Conservation (phyloP, 805 yeast species). For the Saccharomycopsis synnaedendra region DNA sequence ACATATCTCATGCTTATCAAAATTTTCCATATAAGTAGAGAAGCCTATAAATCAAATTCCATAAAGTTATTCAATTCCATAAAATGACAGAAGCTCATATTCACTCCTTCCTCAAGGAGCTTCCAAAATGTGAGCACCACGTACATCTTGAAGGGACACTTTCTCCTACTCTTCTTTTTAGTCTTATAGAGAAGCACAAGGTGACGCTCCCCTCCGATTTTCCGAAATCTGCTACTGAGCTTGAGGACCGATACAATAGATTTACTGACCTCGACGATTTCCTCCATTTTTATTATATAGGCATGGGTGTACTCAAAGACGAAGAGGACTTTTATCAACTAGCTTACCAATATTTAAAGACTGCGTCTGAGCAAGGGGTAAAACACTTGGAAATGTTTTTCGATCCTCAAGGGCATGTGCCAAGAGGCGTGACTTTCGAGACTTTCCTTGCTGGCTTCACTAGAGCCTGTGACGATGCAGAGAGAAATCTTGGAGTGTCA, state of each 20-base stretch:
- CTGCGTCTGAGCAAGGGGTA: slow-evolving; percentile 44
- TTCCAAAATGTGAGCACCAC: slow-evolving; percentile 85
- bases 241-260: slow-evolving; percentile 44
- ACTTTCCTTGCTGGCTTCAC: slow-evolving; percentile 54
- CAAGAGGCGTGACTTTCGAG: slow-evolving; percentile 50
- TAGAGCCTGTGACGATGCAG: slow-evolving; percentile 57
- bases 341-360: slow-evolving; percentile 61
- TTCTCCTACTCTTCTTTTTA: slow-evolving; percentile 63
- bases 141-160: slow-evolving; percentile 77
- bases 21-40: too few relatives aligned
- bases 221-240: slow-evolving; percentile 47
- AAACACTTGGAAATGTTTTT: slow-evolving; percentile 68
- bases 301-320: slow-evolving; percentile 60
- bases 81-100: too few relatives aligned
- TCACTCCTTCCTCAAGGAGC: slow-evolving; percentile 40
- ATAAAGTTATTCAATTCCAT: too few relatives aligned
- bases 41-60: too few relatives aligned
- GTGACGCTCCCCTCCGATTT: slow-evolving; percentile 49
- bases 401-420: slow-evolving; percentile 78
- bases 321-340: slow-evolving; percentile 69
- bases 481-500: slow-evolving; percentile 46
- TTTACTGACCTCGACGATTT: slow-evolving; percentile 70
- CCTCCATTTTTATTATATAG: slow-evolving; percentile 67
- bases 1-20: too few relatives aligned
- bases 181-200: slow-evolving; percentile 44